Conservation (phyloP, 139 green algal genomes). For the Coelastrella sp. region DNA sequence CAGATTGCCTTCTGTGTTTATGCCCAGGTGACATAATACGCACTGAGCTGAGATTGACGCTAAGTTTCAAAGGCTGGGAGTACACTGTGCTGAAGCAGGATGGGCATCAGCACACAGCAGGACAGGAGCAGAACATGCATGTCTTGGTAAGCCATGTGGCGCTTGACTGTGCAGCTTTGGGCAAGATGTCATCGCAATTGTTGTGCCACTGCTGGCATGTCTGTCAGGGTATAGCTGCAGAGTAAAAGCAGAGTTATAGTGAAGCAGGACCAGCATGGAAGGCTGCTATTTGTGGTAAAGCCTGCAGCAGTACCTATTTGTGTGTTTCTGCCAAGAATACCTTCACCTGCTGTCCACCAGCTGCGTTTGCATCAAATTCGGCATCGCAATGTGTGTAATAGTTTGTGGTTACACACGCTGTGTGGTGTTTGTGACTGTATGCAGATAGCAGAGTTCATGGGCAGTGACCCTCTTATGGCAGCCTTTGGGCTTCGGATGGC, state of each 20-base stretch:
- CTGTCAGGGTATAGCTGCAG: background rate
- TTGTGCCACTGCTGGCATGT: background rate
- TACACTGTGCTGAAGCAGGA: slow-evolving; percentile 43
- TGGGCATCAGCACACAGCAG: background rate
- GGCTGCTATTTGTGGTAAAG: too few relatives aligned
- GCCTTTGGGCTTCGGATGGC: slow-evolving; percentile 29
- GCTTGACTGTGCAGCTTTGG: too few relatives aligned
- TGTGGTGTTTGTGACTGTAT: background rate
- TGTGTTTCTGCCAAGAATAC: background rate
- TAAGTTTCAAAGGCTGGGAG: slow-evolving; percentile 35
- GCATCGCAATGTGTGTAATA: background rate
- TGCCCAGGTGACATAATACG: slow-evolving; percentile 29
- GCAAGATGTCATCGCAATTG: too few relatives aligned
- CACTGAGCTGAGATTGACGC: slow-evolving; percentile 31
- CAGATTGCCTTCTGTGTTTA: background rate
- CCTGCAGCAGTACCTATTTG: too few relatives aligned
- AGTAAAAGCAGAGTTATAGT: too few relatives aligned
- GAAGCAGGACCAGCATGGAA: too few relatives aligned
- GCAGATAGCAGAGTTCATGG: slow-evolving; percentile 45
- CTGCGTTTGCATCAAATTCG: too few relatives aligned
- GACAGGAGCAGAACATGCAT: background rate
- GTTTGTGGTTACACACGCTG: background rate
- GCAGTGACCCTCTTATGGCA: slow-evolving; percentile 37
- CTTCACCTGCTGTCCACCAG: background rate
- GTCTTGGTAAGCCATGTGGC: slow-evolving; percentile 9